These are phyloP conservation scores for Silene coronaria DNA, from an alignment of 179 eudicot genomes.

Conservation along the genomic window DNA sequence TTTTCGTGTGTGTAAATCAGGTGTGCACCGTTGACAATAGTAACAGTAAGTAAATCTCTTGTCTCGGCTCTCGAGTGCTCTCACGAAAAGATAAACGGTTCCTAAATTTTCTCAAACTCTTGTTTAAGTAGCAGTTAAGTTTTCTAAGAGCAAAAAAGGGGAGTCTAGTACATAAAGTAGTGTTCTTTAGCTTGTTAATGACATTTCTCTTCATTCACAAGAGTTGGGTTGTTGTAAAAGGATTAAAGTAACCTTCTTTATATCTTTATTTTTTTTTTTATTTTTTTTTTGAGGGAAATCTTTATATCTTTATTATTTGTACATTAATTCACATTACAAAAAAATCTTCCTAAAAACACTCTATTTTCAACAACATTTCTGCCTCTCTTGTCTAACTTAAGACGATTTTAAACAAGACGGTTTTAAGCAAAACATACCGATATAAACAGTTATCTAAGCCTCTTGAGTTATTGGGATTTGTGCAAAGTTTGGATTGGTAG, in stretches of 20 bases:
- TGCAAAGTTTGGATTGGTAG: slow-evolving; percentile 26
- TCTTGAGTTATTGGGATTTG: slow-evolving; percentile 30
- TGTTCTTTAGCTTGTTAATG: slow-evolving; percentile 15
- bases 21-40: too few species aligned
- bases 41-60: too few species aligned
- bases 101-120: too few species aligned
- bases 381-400: too few species aligned
- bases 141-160: not conserved
- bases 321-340: not conserved
- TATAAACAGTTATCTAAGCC: too few species aligned
- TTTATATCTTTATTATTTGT: not conserved
- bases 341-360: not conserved
- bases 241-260: slow-evolving; percentile 7
- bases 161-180: slow-evolving; percentile 2
- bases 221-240: slow-evolving; percentile 10
- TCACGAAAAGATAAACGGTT: too few species aligned
- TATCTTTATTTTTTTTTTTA: too few species aligned
- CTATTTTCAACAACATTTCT: slow-evolving; percentile 4
- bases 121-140: slow-evolving; percentile 4
- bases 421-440: not conserved
- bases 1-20: too few species aligned
- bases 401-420: not conserved
- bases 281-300: too few species aligned
- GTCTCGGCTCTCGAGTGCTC: too few species aligned
- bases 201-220: slow-evolving; percentile 24